These are phyloP conservation scores for Fusarium sp. DNA, from an alignment of 2,329 filamentous ascomycete species.

Conservation along the genomic window DNA sequence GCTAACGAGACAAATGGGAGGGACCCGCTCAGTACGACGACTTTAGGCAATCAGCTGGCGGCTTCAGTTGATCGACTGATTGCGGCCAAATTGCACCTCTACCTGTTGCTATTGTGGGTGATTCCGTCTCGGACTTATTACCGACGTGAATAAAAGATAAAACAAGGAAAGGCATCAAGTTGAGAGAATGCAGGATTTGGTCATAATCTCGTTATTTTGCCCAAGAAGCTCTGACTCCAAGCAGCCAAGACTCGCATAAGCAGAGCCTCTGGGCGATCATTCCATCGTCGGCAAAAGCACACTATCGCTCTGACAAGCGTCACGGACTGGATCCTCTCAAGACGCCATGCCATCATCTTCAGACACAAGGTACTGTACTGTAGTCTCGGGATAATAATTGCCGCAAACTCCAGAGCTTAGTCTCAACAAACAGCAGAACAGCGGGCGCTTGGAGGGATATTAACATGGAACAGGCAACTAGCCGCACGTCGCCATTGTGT, in stretches of 20 bases:
- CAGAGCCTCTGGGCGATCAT: slow-evolving; percentile 40
- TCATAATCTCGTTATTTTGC: slow-evolving; percentile 27
- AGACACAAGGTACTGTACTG: slow-evolving; percentile 12
- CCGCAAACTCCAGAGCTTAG: slow-evolving; percentile 26
- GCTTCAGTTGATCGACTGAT: slow-evolving; percentile 49
- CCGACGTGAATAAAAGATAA: slow-evolving; percentile 20
- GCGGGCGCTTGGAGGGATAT: slow-evolving; percentile 33
- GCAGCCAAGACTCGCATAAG: slow-evolving; percentile 32
- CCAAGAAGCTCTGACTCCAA: slow-evolving; percentile 26
- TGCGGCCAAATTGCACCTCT: slow-evolving; percentile 37
- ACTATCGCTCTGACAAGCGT: slow-evolving; percentile 26
- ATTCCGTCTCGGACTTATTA: slow-evolving; percentile 36
- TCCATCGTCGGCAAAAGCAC: slow-evolving; percentile 22
- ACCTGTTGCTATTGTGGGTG: slow-evolving; percentile 43
- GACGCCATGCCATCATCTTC: slow-evolving; percentile 37
- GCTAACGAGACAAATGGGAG: slow-evolving; percentile 36
- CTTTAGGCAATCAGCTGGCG: slow-evolving; percentile 44
- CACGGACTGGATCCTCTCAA: slow-evolving; percentile 22
- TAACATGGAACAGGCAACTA: slow-evolving; percentile 25
- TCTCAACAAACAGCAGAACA: slow-evolving; percentile 23
- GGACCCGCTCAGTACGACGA: slow-evolving; percentile 43
- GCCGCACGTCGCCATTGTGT: slow-evolving; percentile 32
- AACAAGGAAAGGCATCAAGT: slow-evolving; percentile 36
- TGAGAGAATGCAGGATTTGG: slow-evolving; percentile 29
- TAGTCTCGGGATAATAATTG: slow-evolving; percentile 37